Conservation (phyloP, 352 stramenopile species). For the Globisporangium barbulae region DNA sequence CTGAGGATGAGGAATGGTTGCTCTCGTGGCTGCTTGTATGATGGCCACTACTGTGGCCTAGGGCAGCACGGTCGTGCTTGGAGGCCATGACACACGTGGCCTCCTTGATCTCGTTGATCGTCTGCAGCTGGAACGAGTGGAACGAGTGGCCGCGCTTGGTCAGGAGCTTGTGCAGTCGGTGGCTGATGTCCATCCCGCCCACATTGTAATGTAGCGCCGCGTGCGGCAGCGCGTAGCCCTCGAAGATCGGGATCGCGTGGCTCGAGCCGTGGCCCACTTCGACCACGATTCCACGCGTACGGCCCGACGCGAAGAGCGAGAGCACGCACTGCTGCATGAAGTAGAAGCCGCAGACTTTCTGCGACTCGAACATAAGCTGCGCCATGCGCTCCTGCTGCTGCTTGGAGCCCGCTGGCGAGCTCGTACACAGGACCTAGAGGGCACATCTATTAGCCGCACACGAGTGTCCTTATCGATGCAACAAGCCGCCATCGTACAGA, state of each 20-base stretch:
- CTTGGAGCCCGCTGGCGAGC: conserved; percentile 47
- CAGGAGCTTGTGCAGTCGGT: conserved; percentile 67
- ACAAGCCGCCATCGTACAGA: background rate
- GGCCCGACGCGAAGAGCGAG: conserved; percentile 82
- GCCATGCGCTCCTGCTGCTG: conserved; percentile 77
- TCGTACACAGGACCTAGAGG: conserved; percentile 63
- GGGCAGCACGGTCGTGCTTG: conserved; percentile 22
- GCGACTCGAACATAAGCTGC: conserved; percentile 85
- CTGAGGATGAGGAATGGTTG: background rate
- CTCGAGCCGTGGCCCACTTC: conserved; percentile 85
- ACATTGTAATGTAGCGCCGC: conserved; percentile 64
- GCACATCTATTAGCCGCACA: conserved; percentile 13
- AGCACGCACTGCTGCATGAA: conserved; percentile 84
- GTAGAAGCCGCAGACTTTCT: conserved; percentile 81
- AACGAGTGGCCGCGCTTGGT: conserved; percentile 66
- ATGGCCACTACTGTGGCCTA: conserved; percentile 3
- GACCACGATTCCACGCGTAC: conserved; percentile 82
- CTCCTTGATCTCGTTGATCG: conserved; percentile 88
- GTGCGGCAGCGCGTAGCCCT: conserved; percentile 78
- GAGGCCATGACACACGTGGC: conserved; percentile 36
- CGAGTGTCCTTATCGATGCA: background rate
- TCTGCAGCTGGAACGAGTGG: conserved; percentile 63
- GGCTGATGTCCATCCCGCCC: conserved; percentile 74
- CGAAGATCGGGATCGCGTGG: conserved; percentile 85
- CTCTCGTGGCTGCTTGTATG: conserved; percentile 6